These are phyloP conservation scores for Torrubiellomyces zombiae DNA, from an alignment of 2,329 filamentous ascomycete genomes.

Conservation along the genomic window DNA sequence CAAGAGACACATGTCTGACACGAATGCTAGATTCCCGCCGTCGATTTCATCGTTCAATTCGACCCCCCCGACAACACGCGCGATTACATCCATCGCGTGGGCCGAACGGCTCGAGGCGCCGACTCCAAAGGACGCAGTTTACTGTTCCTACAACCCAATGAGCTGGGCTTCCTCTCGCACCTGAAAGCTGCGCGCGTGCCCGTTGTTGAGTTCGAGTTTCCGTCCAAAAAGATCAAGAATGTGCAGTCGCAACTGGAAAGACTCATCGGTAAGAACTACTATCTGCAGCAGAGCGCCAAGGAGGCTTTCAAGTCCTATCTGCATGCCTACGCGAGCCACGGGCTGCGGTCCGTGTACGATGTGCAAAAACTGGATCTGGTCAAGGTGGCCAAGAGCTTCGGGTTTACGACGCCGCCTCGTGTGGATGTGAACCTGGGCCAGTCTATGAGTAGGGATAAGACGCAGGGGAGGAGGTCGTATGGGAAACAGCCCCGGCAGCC, in stretches of 20 bases:
- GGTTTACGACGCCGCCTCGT: conserved; percentile 59
- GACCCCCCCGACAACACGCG: conserved; percentile 83
- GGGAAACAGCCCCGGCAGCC: conserved; percentile 60
- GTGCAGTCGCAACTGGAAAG: conserved; percentile 86
- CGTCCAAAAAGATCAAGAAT: conserved; percentile 78
- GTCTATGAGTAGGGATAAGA: conserved; percentile 59
- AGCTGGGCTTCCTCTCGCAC: conserved; percentile 83
- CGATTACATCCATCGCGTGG: conserved; percentile 91
- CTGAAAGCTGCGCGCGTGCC: conserved; percentile 85
- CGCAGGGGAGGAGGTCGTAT: conserved; percentile 48
- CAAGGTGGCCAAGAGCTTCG: conserved; percentile 73
- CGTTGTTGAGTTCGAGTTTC: conserved; percentile 92
- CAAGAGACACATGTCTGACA: not conserved
- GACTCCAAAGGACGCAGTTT: conserved; percentile 74
- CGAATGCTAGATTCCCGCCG: conserved; percentile 55
- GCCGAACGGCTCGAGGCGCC: conserved; percentile 76
- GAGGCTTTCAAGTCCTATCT: conserved; percentile 78
- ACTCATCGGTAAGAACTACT: conserved; percentile 89
- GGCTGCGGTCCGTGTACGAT: conserved; percentile 46
- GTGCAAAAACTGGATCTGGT: conserved; percentile 70
- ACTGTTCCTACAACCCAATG: conserved; percentile 83
- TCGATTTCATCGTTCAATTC: conserved; percentile 94
- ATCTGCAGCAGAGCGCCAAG: conserved; percentile 74
- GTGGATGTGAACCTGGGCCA: conserved; percentile 74
- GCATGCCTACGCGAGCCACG: conserved; percentile 77